A percentile compares a stretch with the other conserved stretches of the same genome.
Evolutionary conservation across 345 rosid genomes (phyloP).

Genomic region (Abelmoschus esculentus): DNA sequence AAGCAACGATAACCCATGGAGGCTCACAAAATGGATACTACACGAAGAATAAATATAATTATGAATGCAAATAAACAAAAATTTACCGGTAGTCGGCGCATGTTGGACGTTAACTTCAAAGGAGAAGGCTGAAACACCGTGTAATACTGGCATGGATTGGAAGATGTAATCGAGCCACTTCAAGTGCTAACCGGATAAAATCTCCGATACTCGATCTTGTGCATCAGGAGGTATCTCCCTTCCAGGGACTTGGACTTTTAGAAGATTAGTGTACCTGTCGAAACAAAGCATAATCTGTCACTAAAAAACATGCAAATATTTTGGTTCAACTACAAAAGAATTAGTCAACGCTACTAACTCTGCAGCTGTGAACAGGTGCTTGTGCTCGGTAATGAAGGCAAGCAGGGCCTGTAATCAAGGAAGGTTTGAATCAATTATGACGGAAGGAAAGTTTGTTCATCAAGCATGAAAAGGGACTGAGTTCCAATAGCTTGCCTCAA

Average conservation of each 20-base stretch:
- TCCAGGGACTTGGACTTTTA: conserved; percentile 77
- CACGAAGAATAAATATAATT: conserved; percentile 10
- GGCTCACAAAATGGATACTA: conserved; percentile 19
- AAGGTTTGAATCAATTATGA: not conserved
- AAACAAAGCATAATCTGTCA: conserved; percentile 7
- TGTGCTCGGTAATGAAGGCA: conserved; percentile 79
- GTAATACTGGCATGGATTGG: not conserved
- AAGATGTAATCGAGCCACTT: not conserved
- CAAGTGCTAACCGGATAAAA: conserved; percentile 41
- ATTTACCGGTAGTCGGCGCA: not conserved
- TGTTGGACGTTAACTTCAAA: not conserved
- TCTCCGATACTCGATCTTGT: conserved; percentile 51
- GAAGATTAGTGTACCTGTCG: conserved; percentile 66
- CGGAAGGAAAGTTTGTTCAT: not conserved
- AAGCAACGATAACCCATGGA: not conserved
- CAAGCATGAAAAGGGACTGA: not conserved
- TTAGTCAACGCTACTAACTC: conserved; percentile 43
- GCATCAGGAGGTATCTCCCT: conserved; percentile 83
- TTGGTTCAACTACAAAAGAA: not conserved
- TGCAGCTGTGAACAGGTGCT: conserved; percentile 48
- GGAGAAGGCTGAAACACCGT: conserved; percentile 1
- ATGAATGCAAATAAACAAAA: conserved; percentile 3
- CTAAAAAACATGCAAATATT: not conserved
- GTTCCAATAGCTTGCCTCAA: conserved; percentile 53
- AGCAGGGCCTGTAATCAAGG: conserved; percentile 62